A percentile compares a stretch with the other conserved stretches of the same genome.
Conservation (phyloP, 2,329 filamentous ascomycete species). For the Aspergillus fumigatiaffinis region DNA sequence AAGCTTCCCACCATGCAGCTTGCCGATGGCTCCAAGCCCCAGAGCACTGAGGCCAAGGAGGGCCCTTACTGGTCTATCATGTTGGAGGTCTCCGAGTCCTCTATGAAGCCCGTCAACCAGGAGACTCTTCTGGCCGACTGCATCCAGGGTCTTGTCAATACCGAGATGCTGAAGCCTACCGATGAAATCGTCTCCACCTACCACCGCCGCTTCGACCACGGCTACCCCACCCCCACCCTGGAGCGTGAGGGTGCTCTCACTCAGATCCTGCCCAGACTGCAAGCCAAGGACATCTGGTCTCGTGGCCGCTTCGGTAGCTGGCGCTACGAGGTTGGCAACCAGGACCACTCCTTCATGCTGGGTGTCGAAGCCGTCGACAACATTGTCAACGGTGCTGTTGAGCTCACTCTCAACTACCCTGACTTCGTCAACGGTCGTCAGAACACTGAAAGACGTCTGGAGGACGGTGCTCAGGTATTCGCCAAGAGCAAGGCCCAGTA, state of each 20-base stretch:
- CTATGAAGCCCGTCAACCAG: conserved; percentile 88
- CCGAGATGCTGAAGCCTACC: conserved; percentile 83
- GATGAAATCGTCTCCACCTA: conserved; percentile 98
- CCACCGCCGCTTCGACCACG: conserved; percentile 96
- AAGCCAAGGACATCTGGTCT: conserved; percentile 87
- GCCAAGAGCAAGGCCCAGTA: conserved; percentile 42
- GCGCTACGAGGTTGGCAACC: conserved; percentile 96
- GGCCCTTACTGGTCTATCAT: conserved; percentile 99
- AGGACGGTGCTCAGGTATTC: conserved; percentile 59
- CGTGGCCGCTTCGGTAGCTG: conserved; percentile 97
- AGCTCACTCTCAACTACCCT: conserved; percentile 93
- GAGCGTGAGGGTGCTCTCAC: conserved; percentile 94
- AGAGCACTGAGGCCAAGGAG: conserved; percentile 67
- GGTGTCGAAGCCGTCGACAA: conserved; percentile 90
- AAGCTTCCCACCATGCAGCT: conserved; percentile 85
- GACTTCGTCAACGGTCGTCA: conserved; percentile 81
- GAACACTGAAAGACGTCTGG: conserved; percentile 60
- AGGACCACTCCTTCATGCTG: conserved; percentile 97
- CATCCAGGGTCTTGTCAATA: conserved; percentile 97
- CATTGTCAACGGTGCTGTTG: conserved; percentile 82
- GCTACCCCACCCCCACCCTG: conserved; percentile 90
- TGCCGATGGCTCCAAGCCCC: conserved; percentile 78
- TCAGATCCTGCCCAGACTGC: conserved; percentile 86
- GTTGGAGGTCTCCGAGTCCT: conserved; percentile 95
- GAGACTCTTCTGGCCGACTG: conserved; percentile 81